Percentiles rank a stretch among this genome's conserved stretches.
These are phyloP conservation scores for Beauveria medogensis DNA, from an alignment of 2,329 filamentous ascomycete species.

Conservation along the genomic window DNA sequence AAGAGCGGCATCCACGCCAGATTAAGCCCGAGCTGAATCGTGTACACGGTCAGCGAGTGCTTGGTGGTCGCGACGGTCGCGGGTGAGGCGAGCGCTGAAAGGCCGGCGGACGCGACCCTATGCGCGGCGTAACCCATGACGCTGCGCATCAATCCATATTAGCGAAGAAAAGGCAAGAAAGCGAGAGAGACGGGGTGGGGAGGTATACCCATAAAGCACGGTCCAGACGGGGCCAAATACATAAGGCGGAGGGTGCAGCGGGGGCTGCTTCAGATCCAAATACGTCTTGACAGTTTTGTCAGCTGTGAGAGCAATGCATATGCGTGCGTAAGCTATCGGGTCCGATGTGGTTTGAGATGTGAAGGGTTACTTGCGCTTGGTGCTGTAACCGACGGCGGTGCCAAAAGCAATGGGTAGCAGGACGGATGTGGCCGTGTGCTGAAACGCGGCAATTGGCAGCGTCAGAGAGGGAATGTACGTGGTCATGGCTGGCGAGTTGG, in stretches of 20 bases:
- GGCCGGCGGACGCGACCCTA: constrained; percentile 59
- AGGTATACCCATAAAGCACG: constrained; percentile 47
- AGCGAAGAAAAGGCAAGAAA: background rate
- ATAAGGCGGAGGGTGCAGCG: constrained; percentile 50
- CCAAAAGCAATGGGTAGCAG: constrained; percentile 69
- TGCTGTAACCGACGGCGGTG: constrained; percentile 62
- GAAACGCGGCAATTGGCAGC: constrained; percentile 63
- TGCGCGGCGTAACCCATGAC: constrained; percentile 87
- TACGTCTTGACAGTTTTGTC: constrained; percentile 55
- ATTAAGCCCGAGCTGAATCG: constrained; percentile 77
- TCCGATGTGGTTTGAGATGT: background rate
- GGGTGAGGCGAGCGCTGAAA: constrained; percentile 46
- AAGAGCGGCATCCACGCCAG: constrained; percentile 89
- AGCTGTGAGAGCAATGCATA: constrained; percentile 28
- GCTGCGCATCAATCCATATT: constrained; percentile 18
- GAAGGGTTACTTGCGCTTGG: constrained; percentile 46
- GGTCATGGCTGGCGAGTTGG: constrained; percentile 49
- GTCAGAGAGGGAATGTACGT: constrained; percentile 72
- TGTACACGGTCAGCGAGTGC: constrained; percentile 72
- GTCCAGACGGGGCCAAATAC: constrained; percentile 62
- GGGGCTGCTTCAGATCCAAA: constrained; percentile 58
- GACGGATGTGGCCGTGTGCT: constrained; percentile 63
- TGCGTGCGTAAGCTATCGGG: background rate
- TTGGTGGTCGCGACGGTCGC: constrained; percentile 51
- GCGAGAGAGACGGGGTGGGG: background rate